Conservation (phyloP, 495 filamentous ascomycete genomes). For the Terfezia boudieri region DNA sequence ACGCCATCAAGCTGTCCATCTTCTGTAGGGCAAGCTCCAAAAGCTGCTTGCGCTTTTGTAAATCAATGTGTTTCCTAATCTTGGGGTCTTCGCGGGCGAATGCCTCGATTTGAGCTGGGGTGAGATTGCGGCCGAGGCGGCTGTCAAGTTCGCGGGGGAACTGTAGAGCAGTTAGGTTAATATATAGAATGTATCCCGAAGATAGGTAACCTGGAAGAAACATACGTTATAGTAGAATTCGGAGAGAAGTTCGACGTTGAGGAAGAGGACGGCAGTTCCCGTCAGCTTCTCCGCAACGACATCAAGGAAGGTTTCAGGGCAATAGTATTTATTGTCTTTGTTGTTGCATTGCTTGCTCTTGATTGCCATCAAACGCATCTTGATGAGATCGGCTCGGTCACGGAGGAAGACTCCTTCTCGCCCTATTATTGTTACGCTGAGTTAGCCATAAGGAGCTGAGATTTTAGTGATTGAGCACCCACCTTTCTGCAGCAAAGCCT, state of each 20-base stretch:
- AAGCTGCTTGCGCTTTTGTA: slow-evolving; percentile 77
- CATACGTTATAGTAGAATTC: slow-evolving; percentile 74
- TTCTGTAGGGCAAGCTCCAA: slow-evolving; percentile 81
- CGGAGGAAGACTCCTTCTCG: slow-evolving; percentile 83
- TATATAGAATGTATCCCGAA: not conserved
- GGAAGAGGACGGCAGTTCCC: slow-evolving; percentile 82
- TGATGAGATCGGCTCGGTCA: slow-evolving; percentile 69
- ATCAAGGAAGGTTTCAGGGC: slow-evolving; percentile 92
- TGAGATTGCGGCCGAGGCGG: slow-evolving; percentile 62
- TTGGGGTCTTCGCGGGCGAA: slow-evolving; percentile 87
- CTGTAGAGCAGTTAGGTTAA: slow-evolving; percentile 3
- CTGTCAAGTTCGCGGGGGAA: slow-evolving; percentile 84
- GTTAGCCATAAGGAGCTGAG: not conserved
- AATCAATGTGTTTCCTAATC: slow-evolving; percentile 67
- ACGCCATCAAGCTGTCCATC: slow-evolving; percentile 64
- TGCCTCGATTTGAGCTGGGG: slow-evolving; percentile 53
- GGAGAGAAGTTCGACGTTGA: slow-evolving; percentile 87
- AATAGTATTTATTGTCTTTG: slow-evolving; percentile 78
- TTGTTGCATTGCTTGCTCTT: slow-evolving; percentile 69
- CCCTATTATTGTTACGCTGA: slow-evolving; percentile 26
- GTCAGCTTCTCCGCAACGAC: slow-evolving; percentile 90
- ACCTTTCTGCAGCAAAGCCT: slow-evolving; percentile 63
- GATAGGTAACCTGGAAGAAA: not conserved
- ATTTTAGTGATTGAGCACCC: slow-evolving; percentile 4
- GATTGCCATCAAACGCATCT: slow-evolving; percentile 67